A percentile compares a stretch with the other conserved stretches of the same genome.
These are phyloP conservation scores for Hanseniaspora meyeri DNA, from an alignment of 805 yeast genomes.

Conservation along the genomic window DNA sequence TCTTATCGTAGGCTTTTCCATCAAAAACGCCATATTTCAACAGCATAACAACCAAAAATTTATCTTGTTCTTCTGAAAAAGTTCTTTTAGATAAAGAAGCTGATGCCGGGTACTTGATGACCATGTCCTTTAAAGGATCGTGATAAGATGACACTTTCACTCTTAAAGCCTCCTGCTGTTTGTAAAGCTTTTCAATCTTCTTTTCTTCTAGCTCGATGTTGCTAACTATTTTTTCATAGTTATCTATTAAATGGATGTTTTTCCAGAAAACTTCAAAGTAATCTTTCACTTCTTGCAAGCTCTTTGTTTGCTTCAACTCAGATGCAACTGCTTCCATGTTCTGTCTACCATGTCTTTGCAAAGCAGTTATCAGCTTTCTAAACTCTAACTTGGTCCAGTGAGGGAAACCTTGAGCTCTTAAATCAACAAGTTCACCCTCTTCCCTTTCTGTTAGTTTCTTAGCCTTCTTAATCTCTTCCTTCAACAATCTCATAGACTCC, in stretches of 20 bases:
- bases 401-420: constrained; percentile 60
- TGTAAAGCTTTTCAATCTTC: constrained; percentile 45
- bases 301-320: constrained; percentile 67
- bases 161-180: constrained; percentile 70
- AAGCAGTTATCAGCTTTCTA: constrained; percentile 59
- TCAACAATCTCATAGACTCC: constrained; percentile 27
- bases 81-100: constrained; percentile 51
- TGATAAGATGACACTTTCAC: constrained; percentile 57
- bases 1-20: constrained; percentile 63
- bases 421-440: constrained; percentile 28
- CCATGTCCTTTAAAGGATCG: constrained; percentile 71
- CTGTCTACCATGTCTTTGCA: constrained; percentile 72
- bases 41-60: constrained; percentile 69
- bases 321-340: constrained; percentile 55
- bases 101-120: constrained; percentile 53
- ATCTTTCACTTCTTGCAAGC: constrained; percentile 62
- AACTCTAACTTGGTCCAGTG: constrained; percentile 86
- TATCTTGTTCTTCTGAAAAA: constrained; percentile 80
- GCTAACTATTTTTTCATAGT: constrained; percentile 67
- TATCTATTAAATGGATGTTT: constrained; percentile 66
- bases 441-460: constrained; percentile 77
- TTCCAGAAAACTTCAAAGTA: constrained; percentile 78
- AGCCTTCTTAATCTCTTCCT: constrained; percentile 45
- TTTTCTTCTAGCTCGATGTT: constrained; percentile 89
- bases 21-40: constrained; percentile 71